Conservation (phyloP, 2,329 filamentous ascomycete genomes). For the Amylocarpus encephaloides region DNA sequence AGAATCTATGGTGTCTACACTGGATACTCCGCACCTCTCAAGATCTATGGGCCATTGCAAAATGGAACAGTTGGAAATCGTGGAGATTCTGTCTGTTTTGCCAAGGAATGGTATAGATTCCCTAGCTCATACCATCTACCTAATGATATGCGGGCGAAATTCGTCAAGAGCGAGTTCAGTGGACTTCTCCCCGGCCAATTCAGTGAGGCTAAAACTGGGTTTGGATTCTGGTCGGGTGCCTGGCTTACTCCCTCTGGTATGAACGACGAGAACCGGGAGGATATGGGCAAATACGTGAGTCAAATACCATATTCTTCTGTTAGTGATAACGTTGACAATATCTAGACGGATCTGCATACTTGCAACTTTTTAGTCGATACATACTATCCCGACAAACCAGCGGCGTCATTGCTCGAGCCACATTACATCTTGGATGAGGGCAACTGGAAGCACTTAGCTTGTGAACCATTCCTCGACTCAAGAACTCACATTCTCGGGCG, state of each 20-base stretch:
- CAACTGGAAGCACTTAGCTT: conserved; percentile 74
- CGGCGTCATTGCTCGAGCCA: conserved; percentile 64
- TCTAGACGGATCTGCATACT: conserved; percentile 57
- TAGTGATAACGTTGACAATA: not conserved
- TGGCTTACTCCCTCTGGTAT: conserved; percentile 77
- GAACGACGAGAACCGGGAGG: conserved; percentile 88
- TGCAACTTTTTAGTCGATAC: conserved; percentile 89
- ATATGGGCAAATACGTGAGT: conserved; percentile 75
- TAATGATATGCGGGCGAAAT: conserved; percentile 75
- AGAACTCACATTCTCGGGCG: conserved; percentile 69
- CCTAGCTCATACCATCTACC: conserved; percentile 90
- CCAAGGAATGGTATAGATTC: conserved; percentile 98
- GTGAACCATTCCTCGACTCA: conserved; percentile 75
- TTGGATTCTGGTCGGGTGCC: conserved; percentile 72
- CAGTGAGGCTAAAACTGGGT: conserved; percentile 61
- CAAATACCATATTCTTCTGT: not conserved
- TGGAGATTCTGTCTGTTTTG: conserved; percentile 75
- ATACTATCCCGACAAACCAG: conserved; percentile 54
- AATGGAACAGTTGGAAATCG: conserved; percentile 44
- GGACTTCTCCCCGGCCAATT: conserved; percentile 90
- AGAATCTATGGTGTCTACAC: conserved; percentile 72
- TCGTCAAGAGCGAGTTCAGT: conserved; percentile 82
- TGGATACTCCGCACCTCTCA: conserved; percentile 75
- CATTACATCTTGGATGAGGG: conserved; percentile 67
- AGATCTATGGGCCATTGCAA: conserved; percentile 61